Percentiles rank a stretch among this genome's conserved stretches.
phyloP scores from a whole-genome alignment of 2,329 filamentous ascomycete genomes.

The Hypomyces rosellus region DNA sequence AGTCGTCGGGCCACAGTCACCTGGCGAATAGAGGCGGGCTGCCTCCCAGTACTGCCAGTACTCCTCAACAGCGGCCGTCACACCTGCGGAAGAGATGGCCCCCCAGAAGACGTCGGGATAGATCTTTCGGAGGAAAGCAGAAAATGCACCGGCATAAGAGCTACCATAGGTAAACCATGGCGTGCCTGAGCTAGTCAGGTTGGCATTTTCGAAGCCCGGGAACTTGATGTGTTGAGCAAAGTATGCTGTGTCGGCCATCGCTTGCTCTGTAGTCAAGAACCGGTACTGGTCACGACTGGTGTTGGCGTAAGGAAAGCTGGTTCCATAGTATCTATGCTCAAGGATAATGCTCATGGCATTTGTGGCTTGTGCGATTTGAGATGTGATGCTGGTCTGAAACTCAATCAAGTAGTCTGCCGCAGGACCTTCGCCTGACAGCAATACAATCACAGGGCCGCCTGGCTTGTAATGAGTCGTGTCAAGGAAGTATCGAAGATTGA shows the following conservation, averaged over 20 bases:
- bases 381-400: constrained; percentile 71
- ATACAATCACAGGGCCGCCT: constrained; percentile 75
- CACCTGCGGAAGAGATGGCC: constrained; percentile 73
- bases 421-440: constrained; percentile 52
- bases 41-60: constrained; percentile 61
- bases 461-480: constrained; percentile 67
- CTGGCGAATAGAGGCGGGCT: constrained; percentile 41
- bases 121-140: constrained; percentile 67
- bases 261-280: constrained; percentile 78
- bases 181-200: constrained; percentile 58
- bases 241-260: constrained; percentile 73
- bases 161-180: constrained; percentile 78
- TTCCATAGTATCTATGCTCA: constrained; percentile 84
- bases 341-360: constrained; percentile 72
- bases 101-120: constrained; percentile 78
- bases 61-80: constrained; percentile 70
- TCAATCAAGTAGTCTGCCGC: constrained; percentile 48
- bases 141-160: constrained; percentile 75
- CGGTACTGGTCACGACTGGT: constrained; percentile 64
- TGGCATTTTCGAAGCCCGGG: constrained; percentile 58
- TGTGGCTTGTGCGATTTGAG: constrained; percentile 63
- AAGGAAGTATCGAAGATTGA: constrained; percentile 75
- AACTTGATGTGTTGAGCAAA: constrained; percentile 71
- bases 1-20: constrained; percentile 57
- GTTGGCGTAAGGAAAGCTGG: constrained; percentile 61